Conservation (phyloP, 164 flowering plant genomes). For the Chloranthus sessilifolius region DNA sequence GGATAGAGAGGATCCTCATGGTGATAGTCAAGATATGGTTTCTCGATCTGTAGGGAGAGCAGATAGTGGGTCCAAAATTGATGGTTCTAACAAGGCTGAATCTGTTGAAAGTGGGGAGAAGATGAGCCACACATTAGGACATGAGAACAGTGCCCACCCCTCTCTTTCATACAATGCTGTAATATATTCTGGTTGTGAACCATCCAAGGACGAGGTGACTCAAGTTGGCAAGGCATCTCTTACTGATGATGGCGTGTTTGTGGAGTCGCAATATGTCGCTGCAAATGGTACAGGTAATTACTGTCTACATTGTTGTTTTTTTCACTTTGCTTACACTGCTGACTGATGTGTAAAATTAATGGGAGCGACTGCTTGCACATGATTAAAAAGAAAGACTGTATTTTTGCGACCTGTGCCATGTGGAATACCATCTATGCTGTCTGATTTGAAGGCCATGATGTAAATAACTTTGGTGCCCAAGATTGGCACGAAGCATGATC, state of each 20-base stretch:
- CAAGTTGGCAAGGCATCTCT: slow-evolving; percentile 53
- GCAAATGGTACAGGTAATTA: slow-evolving; percentile 56
- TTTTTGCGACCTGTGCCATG: too few species aligned
- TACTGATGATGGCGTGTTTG: slow-evolving; percentile 34
- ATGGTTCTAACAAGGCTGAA: slow-evolving; percentile 79
- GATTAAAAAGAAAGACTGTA: too few species aligned
- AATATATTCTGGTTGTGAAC: slow-evolving; percentile 53
- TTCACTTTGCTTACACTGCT: too few species aligned
- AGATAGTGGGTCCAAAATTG: slow-evolving; percentile 93
- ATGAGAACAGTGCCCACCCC: slow-evolving; percentile 46
- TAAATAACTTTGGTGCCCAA: too few species aligned
- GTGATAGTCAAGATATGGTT: slow-evolving; percentile 86
- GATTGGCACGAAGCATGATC: too few species aligned
- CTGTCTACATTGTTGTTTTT: not conserved
- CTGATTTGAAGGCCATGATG: too few species aligned
- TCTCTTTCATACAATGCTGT: slow-evolving; percentile 86
- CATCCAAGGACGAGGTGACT: slow-evolving; percentile 67
- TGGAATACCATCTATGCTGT: too few species aligned
- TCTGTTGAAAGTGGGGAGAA: slow-evolving; percentile 95
- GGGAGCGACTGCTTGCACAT: too few species aligned
- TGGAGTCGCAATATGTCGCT: slow-evolving; percentile 41
- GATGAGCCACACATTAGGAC: slow-evolving; percentile 35
- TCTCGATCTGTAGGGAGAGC: slow-evolving; percentile 77
- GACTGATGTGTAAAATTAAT: too few species aligned
- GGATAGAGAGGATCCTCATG: slow-evolving; percentile 70